Percentiles rank a stretch among this genome's conserved stretches.
phyloP scores from a whole-genome alignment of 768 basidiomycete species.

The Glaciozyma martinii region DNA sequence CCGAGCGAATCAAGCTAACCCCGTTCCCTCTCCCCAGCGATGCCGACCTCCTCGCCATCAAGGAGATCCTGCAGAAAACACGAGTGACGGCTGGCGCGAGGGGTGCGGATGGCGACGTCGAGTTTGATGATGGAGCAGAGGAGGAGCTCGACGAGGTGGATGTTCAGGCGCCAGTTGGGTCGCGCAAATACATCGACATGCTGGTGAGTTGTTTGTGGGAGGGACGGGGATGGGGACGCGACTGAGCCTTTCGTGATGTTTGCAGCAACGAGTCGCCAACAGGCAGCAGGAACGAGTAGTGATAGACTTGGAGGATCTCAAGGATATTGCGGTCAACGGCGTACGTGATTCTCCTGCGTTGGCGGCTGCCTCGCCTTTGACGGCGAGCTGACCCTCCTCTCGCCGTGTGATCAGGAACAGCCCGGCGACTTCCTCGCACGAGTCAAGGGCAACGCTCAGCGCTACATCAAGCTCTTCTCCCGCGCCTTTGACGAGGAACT shows the following conservation, averaged over 20 bases:
- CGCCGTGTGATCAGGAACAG: conserved; percentile 46
- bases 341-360: neutral
- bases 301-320: conserved; percentile 72
- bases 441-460: conserved; percentile 74
- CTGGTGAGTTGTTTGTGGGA: conserved; percentile 50
- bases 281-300: conserved; percentile 81
- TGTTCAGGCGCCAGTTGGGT: conserved; percentile 10
- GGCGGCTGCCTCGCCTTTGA: too few species aligned
- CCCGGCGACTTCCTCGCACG: conserved; percentile 57
- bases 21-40: too few species aligned
- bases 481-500: conserved; percentile 84
- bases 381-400: neutral
- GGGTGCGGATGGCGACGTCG: conserved; percentile 1
- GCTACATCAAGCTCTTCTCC: conserved; percentile 80
- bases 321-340: neutral
- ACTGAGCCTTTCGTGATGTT: conserved; percentile 10
- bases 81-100: neutral
- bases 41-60: too few species aligned
- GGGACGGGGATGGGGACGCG: neutral
- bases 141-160: conserved; percentile 10
- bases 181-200: conserved; percentile 67
- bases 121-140: conserved; percentile 18
- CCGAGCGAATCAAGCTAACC: too few species aligned
- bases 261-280: conserved; percentile 83
- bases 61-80: too few species aligned